Evolutionary conservation across 208 protist genomes (phyloP).

Genomic region (Trypanosomatidae sp.): DNA sequence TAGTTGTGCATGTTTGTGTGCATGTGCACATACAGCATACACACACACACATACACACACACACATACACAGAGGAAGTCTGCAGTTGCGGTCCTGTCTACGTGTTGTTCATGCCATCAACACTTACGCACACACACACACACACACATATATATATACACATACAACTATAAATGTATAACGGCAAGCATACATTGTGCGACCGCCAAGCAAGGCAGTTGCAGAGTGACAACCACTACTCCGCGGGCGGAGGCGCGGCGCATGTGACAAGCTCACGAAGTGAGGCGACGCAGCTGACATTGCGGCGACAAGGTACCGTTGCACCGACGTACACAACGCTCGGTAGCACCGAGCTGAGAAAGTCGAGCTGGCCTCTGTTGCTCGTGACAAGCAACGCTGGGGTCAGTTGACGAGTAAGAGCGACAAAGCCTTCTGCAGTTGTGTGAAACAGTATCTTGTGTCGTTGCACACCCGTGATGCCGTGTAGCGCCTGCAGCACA

Average conservation of each 20-base stretch:
- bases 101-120: too few relatives aligned
- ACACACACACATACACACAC: conserved; percentile 2
- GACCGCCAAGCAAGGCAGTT: too few relatives aligned
- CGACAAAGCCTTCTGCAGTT: conserved; percentile 70
- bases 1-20: background rate
- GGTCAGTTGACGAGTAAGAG: conserved; percentile 70
- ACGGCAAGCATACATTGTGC: too few relatives aligned
- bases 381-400: conserved; percentile 50
- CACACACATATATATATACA: too few relatives aligned
- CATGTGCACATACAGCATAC: background rate
- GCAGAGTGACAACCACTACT: too few relatives aligned
- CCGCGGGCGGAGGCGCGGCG: too few relatives aligned
- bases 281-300: conserved; percentile 19
- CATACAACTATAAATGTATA: too few relatives aligned
- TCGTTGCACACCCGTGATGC: conserved; percentile 31
- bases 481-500: conserved; percentile 23
- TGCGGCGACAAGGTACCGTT: conserved; percentile 5
- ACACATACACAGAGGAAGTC: too few relatives aligned
- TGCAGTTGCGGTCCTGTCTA: too few relatives aligned
- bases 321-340: conserved; percentile 42
- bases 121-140: too few relatives aligned
- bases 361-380: conserved; percentile 25
- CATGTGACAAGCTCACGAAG: conserved; percentile 3
- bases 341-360: conserved; percentile 53
- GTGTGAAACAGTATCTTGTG: conserved; percentile 77